A percentile compares a stretch with the other conserved stretches of the same genome.
Evolutionary conservation across 164 flowering plant genomes (phyloP).

Genomic region (Piper betle): DNA sequence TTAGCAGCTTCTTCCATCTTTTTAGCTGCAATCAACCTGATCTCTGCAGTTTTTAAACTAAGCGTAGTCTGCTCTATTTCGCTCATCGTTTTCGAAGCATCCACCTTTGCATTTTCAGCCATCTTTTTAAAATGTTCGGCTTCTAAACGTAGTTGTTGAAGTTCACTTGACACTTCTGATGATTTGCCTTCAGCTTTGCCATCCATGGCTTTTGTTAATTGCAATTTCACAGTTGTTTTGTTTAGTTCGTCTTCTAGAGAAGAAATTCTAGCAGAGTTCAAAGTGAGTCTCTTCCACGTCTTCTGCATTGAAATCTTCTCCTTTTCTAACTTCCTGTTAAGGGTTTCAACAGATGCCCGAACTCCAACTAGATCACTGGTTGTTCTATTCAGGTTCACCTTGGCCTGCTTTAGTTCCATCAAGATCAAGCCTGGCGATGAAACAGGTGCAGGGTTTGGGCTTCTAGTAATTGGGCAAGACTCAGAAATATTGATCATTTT

Average conservation of each 20-base stretch:
- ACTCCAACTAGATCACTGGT: conserved; percentile 62
- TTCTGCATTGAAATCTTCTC: conserved; percentile 61
- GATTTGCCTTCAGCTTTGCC: conserved; percentile 22
- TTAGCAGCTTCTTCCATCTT: conserved; percentile 87
- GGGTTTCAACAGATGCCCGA: conserved; percentile 60
- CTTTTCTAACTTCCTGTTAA: conserved; percentile 54
- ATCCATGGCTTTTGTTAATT: conserved; percentile 33
- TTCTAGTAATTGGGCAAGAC: conserved; percentile 6
- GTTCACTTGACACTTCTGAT: conserved; percentile 35
- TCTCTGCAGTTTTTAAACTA: conserved; percentile 63
- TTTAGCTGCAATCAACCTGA: conserved; percentile 63
- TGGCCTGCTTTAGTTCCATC: conserved; percentile 73
- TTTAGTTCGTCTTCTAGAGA: conserved; percentile 61
- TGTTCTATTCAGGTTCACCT: conserved; percentile 63
- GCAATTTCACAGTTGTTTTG: conserved; percentile 38
- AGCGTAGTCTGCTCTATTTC: conserved; percentile 62
- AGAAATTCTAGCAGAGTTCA: conserved; percentile 49
- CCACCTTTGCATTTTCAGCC: conserved; percentile 59
- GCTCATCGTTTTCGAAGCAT: conserved; percentile 39
- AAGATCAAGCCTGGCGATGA: conserved; percentile 55
- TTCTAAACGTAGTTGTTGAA: conserved; percentile 49
- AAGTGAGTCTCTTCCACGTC: conserved; percentile 57
- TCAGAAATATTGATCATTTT: conserved; percentile 14
- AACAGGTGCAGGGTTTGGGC: conserved; percentile 19
- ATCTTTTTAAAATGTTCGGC: conserved; percentile 55